Evolutionary conservation across 495 filamentous ascomycete species (phyloP).

Genomic region (Stereocaulon alpinum): DNA sequence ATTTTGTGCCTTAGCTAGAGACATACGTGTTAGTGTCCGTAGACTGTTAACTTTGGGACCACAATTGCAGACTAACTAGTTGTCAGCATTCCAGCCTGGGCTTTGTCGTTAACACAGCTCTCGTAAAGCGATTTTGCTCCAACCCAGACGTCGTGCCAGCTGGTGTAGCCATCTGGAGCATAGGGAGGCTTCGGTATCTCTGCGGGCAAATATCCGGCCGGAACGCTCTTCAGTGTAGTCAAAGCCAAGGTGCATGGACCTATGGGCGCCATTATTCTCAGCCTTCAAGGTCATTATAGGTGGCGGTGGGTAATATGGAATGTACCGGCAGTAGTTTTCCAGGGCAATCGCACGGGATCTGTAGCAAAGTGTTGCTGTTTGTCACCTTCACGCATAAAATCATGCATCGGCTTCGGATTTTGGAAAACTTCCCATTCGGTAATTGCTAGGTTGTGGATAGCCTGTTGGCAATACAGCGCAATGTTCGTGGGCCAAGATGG

Average conservation of each 20-base stretch:
- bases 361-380: neutral
- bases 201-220: neutral
- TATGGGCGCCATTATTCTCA: neutral
- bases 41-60: neutral
- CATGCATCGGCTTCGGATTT: neutral
- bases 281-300: neutral
- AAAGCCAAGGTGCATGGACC: conserved; percentile 1
- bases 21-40: neutral
- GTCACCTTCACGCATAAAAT: neutral
- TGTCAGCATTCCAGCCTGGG: neutral
- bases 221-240: neutral
- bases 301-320: neutral
- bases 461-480: neutral
- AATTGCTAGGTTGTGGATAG: neutral
- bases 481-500: neutral
- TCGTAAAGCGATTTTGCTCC: neutral
- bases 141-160: neutral
- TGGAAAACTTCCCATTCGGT: neutral
- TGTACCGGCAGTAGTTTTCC: neutral
- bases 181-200: neutral
- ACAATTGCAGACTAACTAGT: neutral
- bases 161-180: neutral
- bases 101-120: neutral
- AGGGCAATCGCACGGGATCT: neutral
- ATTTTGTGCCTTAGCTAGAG: neutral